Percentiles rank a stretch among this genome's conserved stretches.
Conservation (phyloP, 129 eudicot genomes). For the Tagetes erecta region DNA sequence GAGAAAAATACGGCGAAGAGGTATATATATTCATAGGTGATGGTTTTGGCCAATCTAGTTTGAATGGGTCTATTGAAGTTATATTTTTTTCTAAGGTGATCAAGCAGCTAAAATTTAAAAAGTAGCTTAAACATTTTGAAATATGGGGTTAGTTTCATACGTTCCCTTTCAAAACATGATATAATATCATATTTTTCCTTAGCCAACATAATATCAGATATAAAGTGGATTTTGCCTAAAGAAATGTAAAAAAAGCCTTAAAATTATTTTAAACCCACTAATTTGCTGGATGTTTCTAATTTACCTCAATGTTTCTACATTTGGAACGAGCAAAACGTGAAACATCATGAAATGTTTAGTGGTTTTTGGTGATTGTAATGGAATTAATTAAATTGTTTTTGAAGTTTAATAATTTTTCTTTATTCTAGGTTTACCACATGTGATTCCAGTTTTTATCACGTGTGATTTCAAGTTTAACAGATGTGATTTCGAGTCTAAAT, state of each 20-base stretch:
- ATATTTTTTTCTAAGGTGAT: not conserved
- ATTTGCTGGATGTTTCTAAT: too few relatives aligned
- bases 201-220: not conserved
- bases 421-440: too few relatives aligned
- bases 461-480: too few relatives aligned
- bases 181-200: not conserved
- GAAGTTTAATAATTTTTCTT: too few relatives aligned
- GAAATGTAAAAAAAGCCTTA: not conserved
- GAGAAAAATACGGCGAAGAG: slow-evolving; percentile 96
- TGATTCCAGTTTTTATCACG: too few relatives aligned
- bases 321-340: too few relatives aligned
- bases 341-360: too few relatives aligned
- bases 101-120: not conserved
- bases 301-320: too few relatives aligned
- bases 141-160: not conserved
- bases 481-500: too few relatives aligned
- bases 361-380: too few relatives aligned
- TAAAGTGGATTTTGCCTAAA: too few relatives aligned
- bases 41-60: not conserved
- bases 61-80: not conserved
- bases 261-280: not conserved
- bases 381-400: too few relatives aligned
- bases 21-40: slow-evolving; percentile 39
- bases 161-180: not conserved
- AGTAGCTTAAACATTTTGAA: not conserved